phyloP scores from a whole-genome alignment of 2,329 filamentous ascomycete species.

The Laburnicola sp. region DNA sequence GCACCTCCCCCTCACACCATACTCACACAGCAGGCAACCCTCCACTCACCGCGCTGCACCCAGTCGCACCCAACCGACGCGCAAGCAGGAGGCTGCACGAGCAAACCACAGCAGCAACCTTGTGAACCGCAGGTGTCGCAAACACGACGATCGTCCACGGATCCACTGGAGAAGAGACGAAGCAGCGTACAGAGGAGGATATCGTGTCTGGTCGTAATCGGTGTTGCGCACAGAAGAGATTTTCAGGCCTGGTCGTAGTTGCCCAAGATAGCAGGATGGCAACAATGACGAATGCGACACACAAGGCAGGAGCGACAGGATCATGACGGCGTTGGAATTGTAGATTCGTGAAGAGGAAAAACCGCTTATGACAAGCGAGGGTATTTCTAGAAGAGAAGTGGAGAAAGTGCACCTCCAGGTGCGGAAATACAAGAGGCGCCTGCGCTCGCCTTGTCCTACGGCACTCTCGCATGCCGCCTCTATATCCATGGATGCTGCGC shows the following conservation, averaged over 20 bases:
- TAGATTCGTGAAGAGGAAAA: neutral
- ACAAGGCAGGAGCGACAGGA: neutral
- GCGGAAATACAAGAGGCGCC: neutral
- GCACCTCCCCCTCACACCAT: neutral
- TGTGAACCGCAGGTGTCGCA: too few relatives aligned
- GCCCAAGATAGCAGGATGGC: too few relatives aligned
- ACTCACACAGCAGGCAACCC: neutral
- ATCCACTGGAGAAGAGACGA: too few relatives aligned
- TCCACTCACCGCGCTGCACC: neutral
- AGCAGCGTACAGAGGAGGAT: too few relatives aligned
- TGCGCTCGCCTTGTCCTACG: neutral
- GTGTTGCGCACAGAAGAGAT: too few relatives aligned
- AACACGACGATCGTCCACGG: too few relatives aligned
- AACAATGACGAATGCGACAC: neutral
- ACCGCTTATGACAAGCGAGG: constrained; percentile 3
- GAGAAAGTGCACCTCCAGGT: neutral
- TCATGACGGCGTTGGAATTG: too few relatives aligned
- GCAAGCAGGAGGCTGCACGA: too few relatives aligned
- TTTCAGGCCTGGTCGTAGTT: too few relatives aligned
- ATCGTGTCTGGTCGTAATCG: too few relatives aligned
- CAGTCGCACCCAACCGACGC: too few relatives aligned
- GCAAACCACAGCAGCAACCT: too few relatives aligned
- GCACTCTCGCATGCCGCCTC: neutral
- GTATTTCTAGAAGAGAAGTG: constrained; percentile 3
- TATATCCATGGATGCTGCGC: neutral